Evolutionary conservation across 805 yeast genomes (phyloP), one percentile per base, ranked within the genome.

Genomic region (Lachancea lanzarotensis): DNA sequence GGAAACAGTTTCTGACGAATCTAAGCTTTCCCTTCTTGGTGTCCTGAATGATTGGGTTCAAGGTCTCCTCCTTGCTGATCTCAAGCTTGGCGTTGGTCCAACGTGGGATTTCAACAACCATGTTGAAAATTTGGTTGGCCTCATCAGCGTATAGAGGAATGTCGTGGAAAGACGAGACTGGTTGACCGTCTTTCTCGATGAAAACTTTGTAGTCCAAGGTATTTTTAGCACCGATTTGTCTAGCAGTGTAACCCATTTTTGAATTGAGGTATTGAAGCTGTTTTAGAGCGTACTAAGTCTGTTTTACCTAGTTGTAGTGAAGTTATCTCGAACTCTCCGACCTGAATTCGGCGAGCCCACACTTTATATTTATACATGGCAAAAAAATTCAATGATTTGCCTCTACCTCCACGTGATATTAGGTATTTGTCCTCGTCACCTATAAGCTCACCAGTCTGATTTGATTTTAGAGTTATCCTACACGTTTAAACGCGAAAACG

Each of bases 31-130:
- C 98, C 77, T 93, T 91, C 76, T 93, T 93, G 64, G 95, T 86
- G 71, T 93, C 98, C 75, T 93, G 98, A 51, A 86, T 74, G 59
- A 93, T 93, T 60, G 98, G 98, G 76, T 93, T 93, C 65, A 89
- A 76, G 38, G 78, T 69, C 57, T 72, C 72, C 59, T 85, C 95
- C 73, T 89, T 90, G 67, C 84, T 79, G 69, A 90, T 89, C 71
- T 93, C 98, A 68, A 90, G 76, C 75, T 93, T 93, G 54, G 97
- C 98, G 67, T 93, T 93, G 63, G 95, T 78, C 97, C 97, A 91
- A 70, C 98, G 84, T 65, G 98, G 98, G 55, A 93, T 89, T 72
- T 93, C 98, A 52, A 93, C 97, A 59, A 93, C 76, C 85, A 87
- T 83, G 77, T 84, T 85, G 56, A 84, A 74, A 58, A 90, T 78